A percentile compares a stretch with the other conserved stretches of the same genome.
These are phyloP conservation scores for Trichoderma sp. DNA, from an alignment of 2,329 filamentous ascomycete genomes.

Conservation along the genomic window DNA sequence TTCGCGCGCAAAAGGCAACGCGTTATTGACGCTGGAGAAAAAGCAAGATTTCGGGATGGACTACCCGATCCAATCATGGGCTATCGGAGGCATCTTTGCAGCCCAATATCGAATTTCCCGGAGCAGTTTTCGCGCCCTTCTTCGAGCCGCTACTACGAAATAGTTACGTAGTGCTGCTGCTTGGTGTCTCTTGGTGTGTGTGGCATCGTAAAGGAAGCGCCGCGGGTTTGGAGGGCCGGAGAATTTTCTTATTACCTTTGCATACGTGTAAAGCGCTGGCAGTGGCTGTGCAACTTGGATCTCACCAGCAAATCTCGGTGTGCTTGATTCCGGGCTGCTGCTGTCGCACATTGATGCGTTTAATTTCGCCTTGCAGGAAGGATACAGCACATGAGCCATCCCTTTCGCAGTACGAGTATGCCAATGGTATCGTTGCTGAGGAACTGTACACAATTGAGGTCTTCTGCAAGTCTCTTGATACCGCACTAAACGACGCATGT, in stretches of 20 bases:
- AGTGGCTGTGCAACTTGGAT: neutral
- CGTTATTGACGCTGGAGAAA: neutral
- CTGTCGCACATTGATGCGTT: neutral
- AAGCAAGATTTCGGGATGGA: conserved; percentile 12
- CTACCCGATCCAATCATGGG: conserved; percentile 15
- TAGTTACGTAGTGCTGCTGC: neutral
- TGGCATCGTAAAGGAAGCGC: neutral
- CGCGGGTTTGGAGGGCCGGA: neutral
- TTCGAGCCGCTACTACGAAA: neutral
- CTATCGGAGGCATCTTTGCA: neutral
- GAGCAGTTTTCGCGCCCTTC: neutral
- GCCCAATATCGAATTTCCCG: neutral
- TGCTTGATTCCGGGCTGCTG: neutral
- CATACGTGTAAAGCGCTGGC: neutral
- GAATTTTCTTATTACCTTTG: neutral
- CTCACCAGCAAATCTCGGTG: conserved; percentile 3
- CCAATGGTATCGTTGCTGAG: neutral
- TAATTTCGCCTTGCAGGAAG: conserved; percentile 14
- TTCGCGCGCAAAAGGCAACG: neutral
- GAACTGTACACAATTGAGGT: neutral
- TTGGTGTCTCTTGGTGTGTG: neutral
- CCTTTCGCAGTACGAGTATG: neutral
- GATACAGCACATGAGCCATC: neutral
- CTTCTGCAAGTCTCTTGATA: neutral
- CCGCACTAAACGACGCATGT: neutral